Base-by-base conservation (phyloP, 139 green algal species). In the Chlamydomonas incerta region DNA sequence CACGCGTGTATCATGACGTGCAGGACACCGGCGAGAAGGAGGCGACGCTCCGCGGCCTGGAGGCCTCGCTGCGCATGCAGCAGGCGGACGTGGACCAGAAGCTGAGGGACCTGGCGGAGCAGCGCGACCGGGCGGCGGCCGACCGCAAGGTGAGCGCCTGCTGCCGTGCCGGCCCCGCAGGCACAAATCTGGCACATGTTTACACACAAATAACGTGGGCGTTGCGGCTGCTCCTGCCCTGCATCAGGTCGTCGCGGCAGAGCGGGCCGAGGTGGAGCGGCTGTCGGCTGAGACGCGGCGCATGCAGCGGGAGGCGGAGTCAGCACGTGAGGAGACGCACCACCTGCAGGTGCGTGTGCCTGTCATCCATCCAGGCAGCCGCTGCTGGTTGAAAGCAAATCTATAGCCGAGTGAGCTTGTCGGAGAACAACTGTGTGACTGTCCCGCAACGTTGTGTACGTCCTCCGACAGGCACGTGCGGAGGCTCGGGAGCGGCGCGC, bases 271-370 rank as follows among this genome's bases (percentile, higher is more conserved):
- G 37, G 9, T 58, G 58, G 82, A 81, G 60, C 82, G 82, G 37
- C 57, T 74, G n/a, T 15, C 66, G 21, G 55, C 71, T 14, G 82
- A 87, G 6, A 69, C 82, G 21, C 37, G 82, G 24, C 58, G 82
- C 0, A n/a, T 33, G 71, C 71, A 81, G 41, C 58, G 71, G 3
- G 82, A 81, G 18, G 82, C 82, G 8, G 71, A 87, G 71, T n/a
- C 74, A 23, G 58, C 71, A 8, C 57, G 60, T 0, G 82, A 87
- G 71, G 71, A 81, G 72, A 71, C 82, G 4, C 65, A 75, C 15
- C 82, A 87, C n/a, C 17, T 82, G 82, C 69, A 87, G 81, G 81
- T 76, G n/a, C n/a, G n/a, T n/a, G n/a, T n/a, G n/a, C n/a, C n/a
- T n/a, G n/a, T n/a, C n/a, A n/a, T n/a, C n/a, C n/a, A n/a, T n/a